phyloP scores from a whole-genome alignment of 306 rosid genomes.

The Fragaria vesca region DNA sequence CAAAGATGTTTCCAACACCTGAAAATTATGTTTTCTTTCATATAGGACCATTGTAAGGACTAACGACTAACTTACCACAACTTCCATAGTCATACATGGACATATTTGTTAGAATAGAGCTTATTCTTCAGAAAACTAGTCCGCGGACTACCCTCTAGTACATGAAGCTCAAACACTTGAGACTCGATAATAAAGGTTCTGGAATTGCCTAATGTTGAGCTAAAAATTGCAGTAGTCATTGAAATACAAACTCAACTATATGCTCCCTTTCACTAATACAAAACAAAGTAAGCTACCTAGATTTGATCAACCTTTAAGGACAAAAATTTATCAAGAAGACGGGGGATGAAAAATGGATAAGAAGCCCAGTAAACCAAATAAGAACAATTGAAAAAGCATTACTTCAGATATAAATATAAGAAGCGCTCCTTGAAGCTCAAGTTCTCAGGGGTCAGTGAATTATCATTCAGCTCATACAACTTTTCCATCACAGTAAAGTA shows the following conservation, averaged over 20 bases:
- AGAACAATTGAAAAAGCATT: not conserved
- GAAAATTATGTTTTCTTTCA: not conserved
- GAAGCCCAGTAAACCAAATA: not conserved
- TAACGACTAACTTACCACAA: not conserved
- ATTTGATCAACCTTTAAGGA: not conserved
- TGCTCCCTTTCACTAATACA: not conserved
- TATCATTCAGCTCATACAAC: not conserved
- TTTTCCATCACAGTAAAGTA: not conserved
- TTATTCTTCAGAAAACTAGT: not conserved
- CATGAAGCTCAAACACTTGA: not conserved
- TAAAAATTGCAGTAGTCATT: not conserved
- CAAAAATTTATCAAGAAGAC: not conserved
- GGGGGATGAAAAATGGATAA: not conserved
- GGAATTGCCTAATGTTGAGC: not conserved
- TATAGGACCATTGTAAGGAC: not conserved
- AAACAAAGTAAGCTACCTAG: not conserved
- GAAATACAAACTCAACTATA: not conserved
- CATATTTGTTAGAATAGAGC: not conserved
- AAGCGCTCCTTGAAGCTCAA: not conserved
- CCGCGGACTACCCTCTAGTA: not conserved
- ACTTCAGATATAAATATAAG: not conserved
- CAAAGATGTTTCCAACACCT: not conserved
- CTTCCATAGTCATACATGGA: not conserved
- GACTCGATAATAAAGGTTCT: not conserved
- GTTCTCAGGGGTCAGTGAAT: not conserved